Base-by-base conservation (phyloP, 192 early-diverging fungal genomes). In the Coemansia sp. region DNA sequence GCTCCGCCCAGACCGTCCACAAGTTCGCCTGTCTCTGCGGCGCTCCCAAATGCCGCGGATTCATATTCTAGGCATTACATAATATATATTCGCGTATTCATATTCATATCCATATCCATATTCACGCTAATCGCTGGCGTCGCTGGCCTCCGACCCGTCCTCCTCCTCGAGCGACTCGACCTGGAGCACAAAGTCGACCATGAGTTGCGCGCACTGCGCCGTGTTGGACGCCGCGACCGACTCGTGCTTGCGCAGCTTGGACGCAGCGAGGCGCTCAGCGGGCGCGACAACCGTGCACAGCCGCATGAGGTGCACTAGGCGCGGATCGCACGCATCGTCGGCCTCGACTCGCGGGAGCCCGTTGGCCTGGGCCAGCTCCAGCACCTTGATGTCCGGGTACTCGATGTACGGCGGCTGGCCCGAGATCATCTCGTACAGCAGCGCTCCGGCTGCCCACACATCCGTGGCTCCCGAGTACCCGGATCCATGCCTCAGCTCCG, bases 351-450 rank as follows among this genome's bases (percentile, higher is more conserved):
- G 53, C 7, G 83, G 77, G 59, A 79, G 68, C n/a, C 84, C 84
- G 45, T 74, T 67, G 32, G 78, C 56, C 12, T 71, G 59, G n/a
- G 79, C 62, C 63, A 85, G 84, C 65, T 78, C 76, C 24, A 85
- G 70, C 6, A 79, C 79, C 66, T 82, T 78, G 39, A 85, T 71
- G 12, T 77, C 70, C 9, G 84, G 84, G 45, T 82, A 78, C 65
- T 85, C 79, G 62, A 82, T 79, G 25, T 85, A 82, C 19, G 84
- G 84, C 39, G 84, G 84, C 65, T 76, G 75, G 51, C 84, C 84
- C 58, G 82, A 76, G 29, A 82, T 62, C 84, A 85, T 81, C 71
- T 85, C 84, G 53, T 76, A 77, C 20, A 76, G 22, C 43, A 82
- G 64, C 15, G 77, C 70, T 20, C 84, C 84, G 1, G 74, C 72